Conservation (phyloP, 768 basidiomycete species). For the Cystobasidium onofrii region DNA sequence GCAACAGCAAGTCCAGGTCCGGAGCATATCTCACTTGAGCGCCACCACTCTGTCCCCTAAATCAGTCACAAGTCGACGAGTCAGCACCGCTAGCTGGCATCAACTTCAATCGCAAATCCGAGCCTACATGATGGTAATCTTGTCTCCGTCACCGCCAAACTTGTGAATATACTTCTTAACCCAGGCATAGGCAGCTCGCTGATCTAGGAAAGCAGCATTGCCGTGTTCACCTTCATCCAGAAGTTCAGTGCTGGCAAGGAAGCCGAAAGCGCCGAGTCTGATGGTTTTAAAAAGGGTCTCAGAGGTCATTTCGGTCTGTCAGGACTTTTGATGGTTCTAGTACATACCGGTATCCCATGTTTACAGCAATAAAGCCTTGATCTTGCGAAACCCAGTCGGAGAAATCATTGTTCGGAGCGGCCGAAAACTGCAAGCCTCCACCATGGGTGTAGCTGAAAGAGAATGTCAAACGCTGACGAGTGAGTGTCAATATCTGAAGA, state of each 20-base stretch:
- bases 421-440: constrained; percentile 19
- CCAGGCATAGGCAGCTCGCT: constrained; percentile 8
- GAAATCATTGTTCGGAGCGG: constrained; percentile 25
- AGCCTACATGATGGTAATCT: constrained; percentile 14
- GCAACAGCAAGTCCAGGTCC: too few species aligned
- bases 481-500: too few species aligned
- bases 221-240: constrained; percentile 15
- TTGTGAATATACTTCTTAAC: constrained; percentile 23
- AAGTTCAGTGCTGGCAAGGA: constrained; percentile 15
- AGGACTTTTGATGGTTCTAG: too few species aligned
- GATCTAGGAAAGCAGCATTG: constrained; percentile 25
- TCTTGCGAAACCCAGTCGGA: constrained; percentile 23
- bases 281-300: not conserved
- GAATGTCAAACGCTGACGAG: not conserved
- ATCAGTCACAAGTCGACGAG: not conserved
- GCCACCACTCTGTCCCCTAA: constrained; percentile 10
- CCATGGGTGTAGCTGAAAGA: constrained; percentile 14
- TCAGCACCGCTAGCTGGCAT: not conserved
- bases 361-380: constrained; percentile 25
- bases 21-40: not conserved
- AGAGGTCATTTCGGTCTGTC: too few species aligned
- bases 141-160: constrained; percentile 13
- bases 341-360: constrained; percentile 16
- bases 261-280: constrained; percentile 14
- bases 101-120: too few species aligned